A percentile compares a stretch with the other conserved stretches of the same genome.
phyloP scores from a whole-genome alignment of 2,329 filamentous ascomycete species.

The Thelonectria blattea region DNA sequence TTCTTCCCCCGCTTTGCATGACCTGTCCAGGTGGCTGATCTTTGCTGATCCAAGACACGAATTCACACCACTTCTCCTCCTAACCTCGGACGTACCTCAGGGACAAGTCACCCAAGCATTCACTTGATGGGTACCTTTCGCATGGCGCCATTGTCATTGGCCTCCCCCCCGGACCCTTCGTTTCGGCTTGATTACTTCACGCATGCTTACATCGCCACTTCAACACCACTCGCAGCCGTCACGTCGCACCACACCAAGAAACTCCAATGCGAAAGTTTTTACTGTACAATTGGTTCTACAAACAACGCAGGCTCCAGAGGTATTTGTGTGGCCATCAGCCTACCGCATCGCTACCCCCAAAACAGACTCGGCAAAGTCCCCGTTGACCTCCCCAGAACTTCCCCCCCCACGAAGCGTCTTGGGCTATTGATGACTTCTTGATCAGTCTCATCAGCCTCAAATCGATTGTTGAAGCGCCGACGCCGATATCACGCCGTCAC shows the following conservation, averaged over 20 bases:
- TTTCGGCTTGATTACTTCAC: neutral
- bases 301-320: neutral
- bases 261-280: constrained; percentile 11
- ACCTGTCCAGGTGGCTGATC: neutral
- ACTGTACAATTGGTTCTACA: constrained; percentile 34
- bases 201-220: neutral
- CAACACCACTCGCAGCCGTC: neutral
- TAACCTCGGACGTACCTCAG: neutral
- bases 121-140: neutral
- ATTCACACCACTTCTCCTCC: neutral
- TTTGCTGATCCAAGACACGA: neutral
- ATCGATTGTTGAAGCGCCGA: constrained; percentile 8
- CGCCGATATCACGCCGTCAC: constrained; percentile 5
- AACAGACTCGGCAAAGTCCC: constrained; percentile 17
- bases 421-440: constrained; percentile 4
- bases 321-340: constrained; percentile 16
- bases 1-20: neutral
- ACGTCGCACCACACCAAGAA: neutral
- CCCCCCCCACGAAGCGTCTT: constrained; percentile 12
- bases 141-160: neutral
- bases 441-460: neutral
- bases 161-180: neutral
- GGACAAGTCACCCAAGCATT: neutral
- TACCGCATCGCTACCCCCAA: constrained; percentile 19
- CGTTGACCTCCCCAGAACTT: constrained; percentile 17